Evolutionary conservation across 2,329 filamentous ascomycete genomes (phyloP).

Genomic region (Xylariaceae sp.): DNA sequence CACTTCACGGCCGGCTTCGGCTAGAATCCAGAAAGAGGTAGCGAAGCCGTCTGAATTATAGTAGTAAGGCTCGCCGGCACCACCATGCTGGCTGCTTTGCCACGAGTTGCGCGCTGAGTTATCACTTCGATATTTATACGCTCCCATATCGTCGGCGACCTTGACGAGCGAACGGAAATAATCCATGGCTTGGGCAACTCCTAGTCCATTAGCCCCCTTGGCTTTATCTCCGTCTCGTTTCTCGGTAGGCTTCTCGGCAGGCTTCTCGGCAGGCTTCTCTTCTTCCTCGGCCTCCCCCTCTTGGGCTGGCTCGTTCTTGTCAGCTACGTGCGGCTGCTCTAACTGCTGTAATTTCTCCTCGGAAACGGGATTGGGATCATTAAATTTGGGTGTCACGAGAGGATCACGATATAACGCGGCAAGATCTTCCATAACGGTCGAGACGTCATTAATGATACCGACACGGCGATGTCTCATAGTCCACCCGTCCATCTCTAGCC

Average conservation of each 20-base stretch:
- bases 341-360: slow-evolving; percentile 33
- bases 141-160: slow-evolving; percentile 40
- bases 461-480: slow-evolving; percentile 41
- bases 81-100: slow-evolving; percentile 58
- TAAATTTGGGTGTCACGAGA: slow-evolving; percentile 36
- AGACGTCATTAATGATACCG: slow-evolving; percentile 48
- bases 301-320: slow-evolving; percentile 5
- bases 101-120: slow-evolving; percentile 53
- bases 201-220: slow-evolving; percentile 17
- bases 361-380: slow-evolving; percentile 43
- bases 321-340: slow-evolving; percentile 24
- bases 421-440: slow-evolving; percentile 47
- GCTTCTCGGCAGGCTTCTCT: slow-evolving; percentile 3
- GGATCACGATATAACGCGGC: slow-evolving; percentile 46
- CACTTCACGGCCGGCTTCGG: slow-evolving; percentile 51
- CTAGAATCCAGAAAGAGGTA: slow-evolving; percentile 50
- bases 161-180: slow-evolving; percentile 39
- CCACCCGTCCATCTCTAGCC: slow-evolving; percentile 47
- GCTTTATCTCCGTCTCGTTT: slow-evolving; percentile 15
- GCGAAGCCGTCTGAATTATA: slow-evolving; percentile 54
- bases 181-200: slow-evolving; percentile 33
- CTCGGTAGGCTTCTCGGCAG: slow-evolving; percentile 14
- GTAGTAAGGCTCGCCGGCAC: slow-evolving; percentile 59
- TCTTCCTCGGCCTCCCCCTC: slow-evolving; percentile 1
- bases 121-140: slow-evolving; percentile 37